Evolutionary conservation across 1,139 yeast genomes (phyloP).

Genomic region (Wickerhamomyces sp.): DNA sequence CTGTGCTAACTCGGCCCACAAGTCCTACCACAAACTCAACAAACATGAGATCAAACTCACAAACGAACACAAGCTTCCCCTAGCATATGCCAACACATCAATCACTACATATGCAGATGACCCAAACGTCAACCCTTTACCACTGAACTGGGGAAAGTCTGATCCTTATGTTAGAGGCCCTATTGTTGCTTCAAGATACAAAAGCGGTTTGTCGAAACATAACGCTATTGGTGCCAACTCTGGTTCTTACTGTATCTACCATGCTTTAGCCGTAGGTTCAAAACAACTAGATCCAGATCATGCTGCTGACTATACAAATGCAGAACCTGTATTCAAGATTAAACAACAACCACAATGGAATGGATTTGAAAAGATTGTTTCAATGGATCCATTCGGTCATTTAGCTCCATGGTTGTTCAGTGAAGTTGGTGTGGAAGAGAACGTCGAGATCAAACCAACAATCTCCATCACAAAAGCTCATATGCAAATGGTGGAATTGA

Average conservation of each 20-base stretch:
- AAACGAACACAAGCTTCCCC: constrained; percentile 21
- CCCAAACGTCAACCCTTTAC: constrained; percentile 40
- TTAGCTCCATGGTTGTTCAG: constrained; percentile 51
- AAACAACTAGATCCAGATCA: constrained; percentile 46
- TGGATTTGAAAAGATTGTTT: constrained; percentile 47
- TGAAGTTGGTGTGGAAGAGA: constrained; percentile 35
- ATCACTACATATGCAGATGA: constrained; percentile 50
- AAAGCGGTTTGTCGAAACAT: constrained; percentile 41
- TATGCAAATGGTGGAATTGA: constrained; percentile 50
- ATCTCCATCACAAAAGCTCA: constrained; percentile 60
- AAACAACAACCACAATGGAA: constrained; percentile 51
- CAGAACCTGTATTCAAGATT: constrained; percentile 54
- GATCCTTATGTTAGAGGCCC: constrained; percentile 51
- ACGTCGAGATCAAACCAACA: constrained; percentile 53
- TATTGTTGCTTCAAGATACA: constrained; percentile 46
- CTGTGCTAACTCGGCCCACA: no score
- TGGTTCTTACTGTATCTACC: constrained; percentile 56
- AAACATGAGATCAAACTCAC: constrained; percentile 19
- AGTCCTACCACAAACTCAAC: constrained; percentile 2
- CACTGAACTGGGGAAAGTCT: constrained; percentile 45
- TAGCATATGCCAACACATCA: constrained; percentile 30
- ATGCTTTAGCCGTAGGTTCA: constrained; percentile 55
- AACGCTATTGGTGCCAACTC: constrained; percentile 57
- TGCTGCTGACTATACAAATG: constrained; percentile 53
- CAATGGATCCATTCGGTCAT: constrained; percentile 61